Conservation (phyloP, 179 eudicot genomes). For the Beta macrorhiza region DNA sequence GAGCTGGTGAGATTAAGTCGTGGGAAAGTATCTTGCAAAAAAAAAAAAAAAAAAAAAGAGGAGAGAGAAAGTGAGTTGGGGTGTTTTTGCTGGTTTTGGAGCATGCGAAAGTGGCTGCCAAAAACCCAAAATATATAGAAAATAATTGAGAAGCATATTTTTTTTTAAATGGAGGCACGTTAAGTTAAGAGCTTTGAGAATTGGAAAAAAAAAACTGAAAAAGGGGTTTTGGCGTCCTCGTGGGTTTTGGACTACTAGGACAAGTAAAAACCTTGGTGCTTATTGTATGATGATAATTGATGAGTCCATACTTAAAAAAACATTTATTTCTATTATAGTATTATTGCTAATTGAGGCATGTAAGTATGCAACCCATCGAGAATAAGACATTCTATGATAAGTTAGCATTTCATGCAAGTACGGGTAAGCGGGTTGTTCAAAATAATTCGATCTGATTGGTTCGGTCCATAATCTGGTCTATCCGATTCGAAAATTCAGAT, state of each 20-base stretch:
- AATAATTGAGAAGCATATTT: background rate
- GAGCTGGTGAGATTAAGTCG: slow-evolving; percentile 16
- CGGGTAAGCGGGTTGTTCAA: too few species aligned
- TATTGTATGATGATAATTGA: background rate
- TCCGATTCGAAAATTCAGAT: too few species aligned
- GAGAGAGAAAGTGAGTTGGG: slow-evolving; percentile 6
- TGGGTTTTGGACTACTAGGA: slow-evolving; percentile 24
- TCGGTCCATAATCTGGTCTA: too few species aligned
- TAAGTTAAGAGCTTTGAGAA: too few species aligned
- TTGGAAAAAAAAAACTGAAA: background rate
- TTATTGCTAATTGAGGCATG: too few species aligned
- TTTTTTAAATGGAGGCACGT: background rate
- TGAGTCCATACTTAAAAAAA: too few species aligned
- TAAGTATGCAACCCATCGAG: too few species aligned
- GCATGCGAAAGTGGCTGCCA: too few species aligned
- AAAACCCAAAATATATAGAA: background rate
- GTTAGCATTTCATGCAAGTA: too few species aligned
- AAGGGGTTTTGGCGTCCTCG: background rate
- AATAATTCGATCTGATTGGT: too few species aligned
- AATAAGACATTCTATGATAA: too few species aligned
- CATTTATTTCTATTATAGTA: too few species aligned
- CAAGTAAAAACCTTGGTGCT: background rate
- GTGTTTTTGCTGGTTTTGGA: background rate
- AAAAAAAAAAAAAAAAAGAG: background rate
- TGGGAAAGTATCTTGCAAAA: slow-evolving; percentile 14